A percentile compares a stretch with the other conserved stretches of the same genome.
These are phyloP conservation scores for Pholiota adiposa DNA, from an alignment of 1,284 basidiomycete species.

Conservation along the genomic window DNA sequence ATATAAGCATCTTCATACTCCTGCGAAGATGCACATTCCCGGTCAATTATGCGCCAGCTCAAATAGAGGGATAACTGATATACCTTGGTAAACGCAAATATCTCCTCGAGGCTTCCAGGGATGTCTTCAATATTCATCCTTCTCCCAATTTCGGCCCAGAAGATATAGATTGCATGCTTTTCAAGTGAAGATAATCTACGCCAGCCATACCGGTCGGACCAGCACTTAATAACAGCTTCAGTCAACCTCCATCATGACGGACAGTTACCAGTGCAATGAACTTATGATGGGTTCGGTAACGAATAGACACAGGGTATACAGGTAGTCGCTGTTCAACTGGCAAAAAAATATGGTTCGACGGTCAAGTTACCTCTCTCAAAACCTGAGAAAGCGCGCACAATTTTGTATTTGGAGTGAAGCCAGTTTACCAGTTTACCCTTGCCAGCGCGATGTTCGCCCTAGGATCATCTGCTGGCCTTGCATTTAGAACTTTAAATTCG, in stretches of 20 bases:
- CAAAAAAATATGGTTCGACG: not conserved
- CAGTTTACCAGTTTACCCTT: slow-evolving; percentile 51
- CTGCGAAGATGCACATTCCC: slow-evolving; percentile 30
- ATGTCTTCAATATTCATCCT: slow-evolving; percentile 47
- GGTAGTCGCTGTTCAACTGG: slow-evolving; percentile 38
- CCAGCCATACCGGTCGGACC: slow-evolving; percentile 41
- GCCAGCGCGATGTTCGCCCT: slow-evolving; percentile 49
- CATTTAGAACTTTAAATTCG: slow-evolving; percentile 18
- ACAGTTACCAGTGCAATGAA: not conserved
- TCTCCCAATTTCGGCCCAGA: slow-evolving; percentile 45
- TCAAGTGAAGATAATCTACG: slow-evolving; percentile 38
- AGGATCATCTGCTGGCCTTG: slow-evolving; percentile 37
- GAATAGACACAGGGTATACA: slow-evolving; percentile 37
- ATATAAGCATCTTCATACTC: slow-evolving; percentile 43
- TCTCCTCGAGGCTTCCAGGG: slow-evolving; percentile 40
- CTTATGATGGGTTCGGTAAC: slow-evolving; percentile 37
- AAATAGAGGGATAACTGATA: not conserved
- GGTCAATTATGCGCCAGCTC: no score
- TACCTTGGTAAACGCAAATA: slow-evolving; percentile 41
- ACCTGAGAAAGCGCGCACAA: slow-evolving; percentile 33
- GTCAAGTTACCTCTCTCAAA: not conserved
- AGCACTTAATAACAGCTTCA: slow-evolving; percentile 27
- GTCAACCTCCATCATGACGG: not conserved
- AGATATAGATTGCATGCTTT: slow-evolving; percentile 38
- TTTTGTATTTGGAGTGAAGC: slow-evolving; percentile 48